A percentile compares a stretch with the other conserved stretches of the same genome.
These are phyloP conservation scores for Russula lepida DNA, from an alignment of 768 basidiomycete species.

Conservation along the genomic window DNA sequence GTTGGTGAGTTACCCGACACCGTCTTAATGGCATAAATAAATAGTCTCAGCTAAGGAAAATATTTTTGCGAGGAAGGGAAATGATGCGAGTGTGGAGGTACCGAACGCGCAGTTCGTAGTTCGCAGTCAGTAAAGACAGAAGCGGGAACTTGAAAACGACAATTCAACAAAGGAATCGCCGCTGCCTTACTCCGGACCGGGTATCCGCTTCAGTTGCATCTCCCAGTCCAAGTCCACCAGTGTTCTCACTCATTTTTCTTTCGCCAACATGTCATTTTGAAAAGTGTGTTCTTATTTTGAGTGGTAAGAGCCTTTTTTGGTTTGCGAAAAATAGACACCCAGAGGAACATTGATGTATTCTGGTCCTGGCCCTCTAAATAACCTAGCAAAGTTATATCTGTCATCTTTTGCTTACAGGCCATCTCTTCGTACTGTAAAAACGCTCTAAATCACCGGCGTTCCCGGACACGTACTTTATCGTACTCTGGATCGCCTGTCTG, in stretches of 20 bases:
- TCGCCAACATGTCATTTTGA: no score
- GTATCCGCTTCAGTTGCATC: background rate
- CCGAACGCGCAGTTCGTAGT: background rate
- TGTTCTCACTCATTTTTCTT: no score
- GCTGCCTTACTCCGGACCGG: background rate
- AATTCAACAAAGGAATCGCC: background rate
- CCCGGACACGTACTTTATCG: background rate
- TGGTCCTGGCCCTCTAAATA: no score
- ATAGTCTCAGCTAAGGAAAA: background rate
- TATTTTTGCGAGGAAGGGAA: background rate
- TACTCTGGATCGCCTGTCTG: background rate
- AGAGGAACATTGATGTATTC: no score
- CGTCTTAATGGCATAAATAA: slow-evolving; percentile 2
- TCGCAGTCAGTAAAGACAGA: no score
- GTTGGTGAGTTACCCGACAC: background rate
- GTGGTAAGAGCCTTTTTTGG: no score
- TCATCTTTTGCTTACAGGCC: background rate
- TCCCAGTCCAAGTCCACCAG: no score
- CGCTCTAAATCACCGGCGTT: no score
- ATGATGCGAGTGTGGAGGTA: background rate
- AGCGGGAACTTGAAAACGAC: no score
- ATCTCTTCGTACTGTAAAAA: background rate
- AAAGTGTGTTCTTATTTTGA: no score
- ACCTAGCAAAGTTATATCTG: no score
- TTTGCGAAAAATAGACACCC: no score